These are phyloP conservation scores for Rhodotorula toruloides DNA, from an alignment of 768 basidiomycete species.

Conservation along the genomic window DNA sequence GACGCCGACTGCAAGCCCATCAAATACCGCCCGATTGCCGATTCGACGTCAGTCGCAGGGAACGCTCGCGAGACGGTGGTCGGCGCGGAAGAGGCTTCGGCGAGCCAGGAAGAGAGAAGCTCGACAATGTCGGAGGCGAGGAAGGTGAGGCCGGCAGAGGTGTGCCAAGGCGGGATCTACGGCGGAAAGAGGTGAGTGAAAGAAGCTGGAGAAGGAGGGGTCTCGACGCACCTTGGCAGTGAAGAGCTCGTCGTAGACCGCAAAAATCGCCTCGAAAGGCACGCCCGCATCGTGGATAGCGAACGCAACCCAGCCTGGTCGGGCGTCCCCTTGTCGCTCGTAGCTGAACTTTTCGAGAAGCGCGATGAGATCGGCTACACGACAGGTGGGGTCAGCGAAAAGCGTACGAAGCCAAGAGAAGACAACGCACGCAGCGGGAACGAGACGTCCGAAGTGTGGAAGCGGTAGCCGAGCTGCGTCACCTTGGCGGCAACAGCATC, in stretches of 20 bases:
- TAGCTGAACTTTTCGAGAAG: slow-evolving; percentile 70
- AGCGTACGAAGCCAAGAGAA: background rate
- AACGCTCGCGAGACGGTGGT: slow-evolving; percentile 36
- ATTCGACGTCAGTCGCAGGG: slow-evolving; percentile 45
- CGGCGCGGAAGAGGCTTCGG: slow-evolving; percentile 29
- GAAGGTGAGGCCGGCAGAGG: slow-evolving; percentile 41
- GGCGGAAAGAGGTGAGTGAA: background rate
- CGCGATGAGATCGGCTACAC: slow-evolving; percentile 65
- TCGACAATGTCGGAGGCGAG: slow-evolving; percentile 43
- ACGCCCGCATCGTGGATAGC: slow-evolving; percentile 75
- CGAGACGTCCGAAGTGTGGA: slow-evolving; percentile 83
- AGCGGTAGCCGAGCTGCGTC: slow-evolving; percentile 70
- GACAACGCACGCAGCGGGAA: slow-evolving; percentile 71
- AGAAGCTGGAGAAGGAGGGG: background rate
- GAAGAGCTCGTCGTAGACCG: slow-evolving; percentile 76
- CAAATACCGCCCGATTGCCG: slow-evolving; percentile 31
- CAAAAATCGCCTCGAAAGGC: slow-evolving; percentile 75
- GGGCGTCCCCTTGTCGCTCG: slow-evolving; percentile 57
- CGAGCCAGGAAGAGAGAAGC: slow-evolving; percentile 44
- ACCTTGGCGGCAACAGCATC: slow-evolving; percentile 63
- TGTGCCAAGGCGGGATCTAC: slow-evolving; percentile 42
- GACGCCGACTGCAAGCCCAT: slow-evolving; percentile 25
- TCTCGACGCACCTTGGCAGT: slow-evolving; percentile 66
- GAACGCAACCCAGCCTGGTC: slow-evolving; percentile 75
- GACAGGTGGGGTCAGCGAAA: background rate